Evolutionary conservation across 2,329 filamentous ascomycete genomes (phyloP).

Genomic region (Eurotiales sp.): DNA sequence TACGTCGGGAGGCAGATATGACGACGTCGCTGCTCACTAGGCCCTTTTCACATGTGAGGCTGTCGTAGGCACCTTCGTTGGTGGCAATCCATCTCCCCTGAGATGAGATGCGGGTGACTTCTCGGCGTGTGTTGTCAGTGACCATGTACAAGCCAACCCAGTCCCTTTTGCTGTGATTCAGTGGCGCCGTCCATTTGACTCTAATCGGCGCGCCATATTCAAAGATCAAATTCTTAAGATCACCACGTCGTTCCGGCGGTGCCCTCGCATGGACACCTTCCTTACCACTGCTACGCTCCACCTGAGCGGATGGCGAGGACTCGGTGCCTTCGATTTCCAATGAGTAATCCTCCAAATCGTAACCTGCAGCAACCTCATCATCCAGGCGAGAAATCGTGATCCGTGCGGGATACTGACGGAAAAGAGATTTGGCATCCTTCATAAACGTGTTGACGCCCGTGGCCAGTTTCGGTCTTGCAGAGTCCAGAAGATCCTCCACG

Average conservation of each 20-base stretch:
- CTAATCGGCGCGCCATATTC: slow-evolving; percentile 88
- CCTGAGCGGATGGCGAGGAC: slow-evolving; percentile 48
- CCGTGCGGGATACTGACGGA: slow-evolving; percentile 83
- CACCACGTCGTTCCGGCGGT: slow-evolving; percentile 56
- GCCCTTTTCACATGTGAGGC: slow-evolving; percentile 68
- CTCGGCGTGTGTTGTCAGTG: slow-evolving; percentile 83
- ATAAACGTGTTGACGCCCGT: slow-evolving; percentile 83
- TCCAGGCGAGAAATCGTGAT: slow-evolving; percentile 77
- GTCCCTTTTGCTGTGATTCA: slow-evolving; percentile 82
- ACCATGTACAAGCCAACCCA: slow-evolving; percentile 98
- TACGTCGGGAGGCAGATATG: slow-evolving; percentile 41
- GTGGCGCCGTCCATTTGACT: slow-evolving; percentile 85
- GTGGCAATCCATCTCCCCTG: slow-evolving; percentile 87
- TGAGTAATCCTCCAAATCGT: slow-evolving; percentile 75
- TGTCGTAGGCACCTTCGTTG: slow-evolving; percentile 71
- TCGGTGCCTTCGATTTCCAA: slow-evolving; percentile 68
- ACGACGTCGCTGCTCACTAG: slow-evolving; percentile 67
- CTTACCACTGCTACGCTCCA: slow-evolving; percentile 64
- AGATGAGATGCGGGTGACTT: slow-evolving; percentile 77
- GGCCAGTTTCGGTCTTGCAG: slow-evolving; percentile 78
- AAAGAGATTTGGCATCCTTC: slow-evolving; percentile 79
- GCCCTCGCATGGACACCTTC: slow-evolving; percentile 68
- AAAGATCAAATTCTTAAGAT: slow-evolving; percentile 71
- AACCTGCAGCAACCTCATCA: slow-evolving; percentile 69
- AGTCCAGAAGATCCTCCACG: slow-evolving; percentile 85